Percentiles rank a stretch among this genome's conserved stretches.
Evolutionary conservation across 2,329 filamentous ascomycete species (phyloP).

Genomic region (Dothistroma pini): DNA sequence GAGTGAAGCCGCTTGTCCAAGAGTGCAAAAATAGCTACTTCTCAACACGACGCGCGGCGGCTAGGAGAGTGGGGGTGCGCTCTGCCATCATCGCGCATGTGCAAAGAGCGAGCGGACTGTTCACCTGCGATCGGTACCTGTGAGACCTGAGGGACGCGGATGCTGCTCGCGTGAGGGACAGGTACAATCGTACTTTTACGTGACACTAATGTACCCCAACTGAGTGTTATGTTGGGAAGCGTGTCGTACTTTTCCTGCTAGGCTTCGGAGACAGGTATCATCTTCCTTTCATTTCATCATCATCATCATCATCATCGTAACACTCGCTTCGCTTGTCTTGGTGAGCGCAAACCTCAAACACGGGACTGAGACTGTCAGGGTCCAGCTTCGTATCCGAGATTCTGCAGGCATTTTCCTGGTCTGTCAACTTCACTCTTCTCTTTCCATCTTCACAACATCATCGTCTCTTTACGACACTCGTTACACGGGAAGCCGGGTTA

Average conservation of each 20-base stretch:
- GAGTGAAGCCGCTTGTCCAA: background rate
- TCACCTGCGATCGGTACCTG: background rate
- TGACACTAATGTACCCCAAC: background rate
- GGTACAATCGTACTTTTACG: background rate
- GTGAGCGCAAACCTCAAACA: background rate
- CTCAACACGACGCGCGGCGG: slow-evolving; percentile 4
- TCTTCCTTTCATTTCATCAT: background rate
- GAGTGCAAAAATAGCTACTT: slow-evolving; percentile 2
- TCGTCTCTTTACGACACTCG: background rate
- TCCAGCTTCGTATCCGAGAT: slow-evolving; percentile 2
- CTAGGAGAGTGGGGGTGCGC: background rate
- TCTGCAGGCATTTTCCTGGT: slow-evolving; percentile 1
- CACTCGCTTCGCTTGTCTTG: background rate
- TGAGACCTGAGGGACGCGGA: background rate
- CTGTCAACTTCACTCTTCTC: background rate
- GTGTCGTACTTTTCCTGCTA: background rate
- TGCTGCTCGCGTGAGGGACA: background rate
- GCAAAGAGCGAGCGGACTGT: background rate
- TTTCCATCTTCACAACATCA: background rate
- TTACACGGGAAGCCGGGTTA: background rate
- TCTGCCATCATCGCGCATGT: slow-evolving; percentile 1
- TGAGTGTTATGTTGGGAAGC: background rate
- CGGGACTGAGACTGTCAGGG: background rate
- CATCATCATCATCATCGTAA: background rate
- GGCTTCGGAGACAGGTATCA: background rate